A percentile compares a stretch with the other conserved stretches of the same genome.
phyloP scores from a whole-genome alignment of 179 eudicot species.

The Dionaea muscipula region DNA sequence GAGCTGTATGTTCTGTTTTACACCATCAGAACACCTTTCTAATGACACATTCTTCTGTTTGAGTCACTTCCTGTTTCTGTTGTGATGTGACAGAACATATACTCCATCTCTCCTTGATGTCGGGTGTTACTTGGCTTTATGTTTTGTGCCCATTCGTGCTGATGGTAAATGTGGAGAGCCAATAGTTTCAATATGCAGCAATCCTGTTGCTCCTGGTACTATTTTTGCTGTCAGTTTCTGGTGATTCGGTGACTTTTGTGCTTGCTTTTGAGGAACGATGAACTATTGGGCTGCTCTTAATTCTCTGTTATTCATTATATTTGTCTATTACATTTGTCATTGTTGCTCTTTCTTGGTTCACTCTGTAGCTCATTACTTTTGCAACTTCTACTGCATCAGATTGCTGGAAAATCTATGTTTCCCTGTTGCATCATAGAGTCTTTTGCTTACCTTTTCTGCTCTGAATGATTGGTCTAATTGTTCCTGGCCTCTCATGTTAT shows the following conservation, averaged over 20 bases:
- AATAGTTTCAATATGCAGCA: conserved; percentile 42
- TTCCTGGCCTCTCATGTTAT: background rate
- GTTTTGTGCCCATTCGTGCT: conserved; percentile 78
- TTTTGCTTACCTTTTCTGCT: background rate
- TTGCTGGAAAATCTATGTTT: background rate
- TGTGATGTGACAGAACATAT: conserved; percentile 43
- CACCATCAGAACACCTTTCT: conserved; percentile 7
- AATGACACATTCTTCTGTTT: background rate
- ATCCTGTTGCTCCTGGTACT: conserved; percentile 74
- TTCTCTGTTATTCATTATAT: too few species aligned
- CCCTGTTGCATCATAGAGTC: background rate
- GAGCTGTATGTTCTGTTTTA: conserved; percentile 38
- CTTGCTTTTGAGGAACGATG: background rate
- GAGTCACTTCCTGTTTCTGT: conserved; percentile 6
- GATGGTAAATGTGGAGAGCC: conserved; percentile 74
- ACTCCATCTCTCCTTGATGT: conserved; percentile 77
- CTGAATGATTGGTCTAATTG: conserved; percentile 5
- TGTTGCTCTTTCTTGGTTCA: background rate
- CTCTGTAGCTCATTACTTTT: background rate
- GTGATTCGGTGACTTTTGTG: background rate
- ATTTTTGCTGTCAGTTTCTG: background rate
- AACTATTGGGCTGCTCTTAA: too few species aligned
- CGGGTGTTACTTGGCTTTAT: conserved; percentile 62
- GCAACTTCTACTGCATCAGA: background rate
- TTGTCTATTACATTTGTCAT: too few species aligned